Conservation (phyloP, 805 yeast species). For the Jamesozyma lodderae region DNA sequence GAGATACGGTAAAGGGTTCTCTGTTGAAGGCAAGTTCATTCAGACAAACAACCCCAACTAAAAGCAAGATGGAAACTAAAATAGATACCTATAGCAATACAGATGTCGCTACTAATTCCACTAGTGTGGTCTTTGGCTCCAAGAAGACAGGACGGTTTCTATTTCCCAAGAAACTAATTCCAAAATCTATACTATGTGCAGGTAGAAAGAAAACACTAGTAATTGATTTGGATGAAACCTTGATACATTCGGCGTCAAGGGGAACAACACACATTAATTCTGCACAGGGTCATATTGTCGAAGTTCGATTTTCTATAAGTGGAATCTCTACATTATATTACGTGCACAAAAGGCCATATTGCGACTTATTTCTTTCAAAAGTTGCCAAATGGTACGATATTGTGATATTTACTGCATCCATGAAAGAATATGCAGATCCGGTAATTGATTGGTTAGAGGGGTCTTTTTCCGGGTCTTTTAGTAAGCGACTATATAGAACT, state of each 20-base stretch:
- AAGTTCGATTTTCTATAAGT: slow-evolving; percentile 51
- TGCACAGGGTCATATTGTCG: slow-evolving; percentile 59
- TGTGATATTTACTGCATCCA: slow-evolving; percentile 90
- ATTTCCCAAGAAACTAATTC: slow-evolving; percentile 37
- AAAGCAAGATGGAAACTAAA: neutral
- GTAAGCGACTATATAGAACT: slow-evolving; percentile 61
- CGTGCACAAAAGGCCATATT: slow-evolving; percentile 86
- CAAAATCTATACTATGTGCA: slow-evolving; percentile 27
- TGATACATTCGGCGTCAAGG: slow-evolving; percentile 82
- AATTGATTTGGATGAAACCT: slow-evolving; percentile 86
- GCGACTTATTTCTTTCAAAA: slow-evolving; percentile 72
- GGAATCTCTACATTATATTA: slow-evolving; percentile 74
- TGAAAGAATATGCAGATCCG: slow-evolving; percentile 93
- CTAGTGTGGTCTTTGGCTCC: slow-evolving; percentile 17
- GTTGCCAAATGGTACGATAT: slow-evolving; percentile 82
- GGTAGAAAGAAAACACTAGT: slow-evolving; percentile 53
- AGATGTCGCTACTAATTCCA: slow-evolving; percentile 2
- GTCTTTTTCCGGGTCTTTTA: slow-evolving; percentile 41
- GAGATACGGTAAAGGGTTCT: slow-evolving; percentile 28
- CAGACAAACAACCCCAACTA: slow-evolving; percentile 4
- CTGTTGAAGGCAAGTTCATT: slow-evolving; percentile 12
- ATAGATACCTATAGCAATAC: slow-evolving; percentile 1
- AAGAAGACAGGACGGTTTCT: slow-evolving; percentile 34
- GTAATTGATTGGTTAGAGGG: slow-evolving; percentile 85
- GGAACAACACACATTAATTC: slow-evolving; percentile 29